Evolutionary conservation across 1,139 yeast species (phyloP), one percentile per base, ranked within the genome.

Genomic region (Nadsonia commutata): DNA sequence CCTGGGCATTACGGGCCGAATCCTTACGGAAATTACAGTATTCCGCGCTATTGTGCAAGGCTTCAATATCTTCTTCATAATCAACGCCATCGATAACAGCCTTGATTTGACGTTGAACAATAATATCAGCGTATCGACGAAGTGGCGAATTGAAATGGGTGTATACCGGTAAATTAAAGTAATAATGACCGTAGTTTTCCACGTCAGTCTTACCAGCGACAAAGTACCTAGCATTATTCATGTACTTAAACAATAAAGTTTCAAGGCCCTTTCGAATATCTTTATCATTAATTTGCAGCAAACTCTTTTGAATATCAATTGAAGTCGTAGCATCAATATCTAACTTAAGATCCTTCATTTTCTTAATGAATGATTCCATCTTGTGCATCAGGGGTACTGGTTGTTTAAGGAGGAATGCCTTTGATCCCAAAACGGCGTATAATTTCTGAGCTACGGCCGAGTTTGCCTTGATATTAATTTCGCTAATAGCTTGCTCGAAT

Each of bases 11-110:
- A 49, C 78, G 78, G 1, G 97, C 94, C 61, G 95, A 88, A 57
- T 90, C 97, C 60, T 86, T 85, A 63, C 88, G 86, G 70, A 90
- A 88, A 55, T 86, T 86, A 64, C 96, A 88, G 60, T 85, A 86
- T 55, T 90, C 96, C 13, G 94, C 82, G 36, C 82, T 72, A 49
- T 85, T 80, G 56, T 82, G 80, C 53, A 88, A 67, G 0, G 86
- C 67, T 40, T 83, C 94, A 45, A 78, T 56, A 49, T 83, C 94
- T 42, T 74, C 78, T 17, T 56, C 54, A 49, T 66, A 68, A 9
- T 53, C 53, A 20, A 56, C 60, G 64, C 60, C 16, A 59, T 63
- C 38, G 64, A 64, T 40, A 90, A 80, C 75, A 3, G 77, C 62
- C 58, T 83, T 86, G 54, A 90, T 68, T 64, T 90, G 98, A 52